A percentile compares a stretch with the other conserved stretches of the same genome.
phyloP scores from a whole-genome alignment of 2,329 filamentous ascomycete species.

The Penicillium sp. region DNA sequence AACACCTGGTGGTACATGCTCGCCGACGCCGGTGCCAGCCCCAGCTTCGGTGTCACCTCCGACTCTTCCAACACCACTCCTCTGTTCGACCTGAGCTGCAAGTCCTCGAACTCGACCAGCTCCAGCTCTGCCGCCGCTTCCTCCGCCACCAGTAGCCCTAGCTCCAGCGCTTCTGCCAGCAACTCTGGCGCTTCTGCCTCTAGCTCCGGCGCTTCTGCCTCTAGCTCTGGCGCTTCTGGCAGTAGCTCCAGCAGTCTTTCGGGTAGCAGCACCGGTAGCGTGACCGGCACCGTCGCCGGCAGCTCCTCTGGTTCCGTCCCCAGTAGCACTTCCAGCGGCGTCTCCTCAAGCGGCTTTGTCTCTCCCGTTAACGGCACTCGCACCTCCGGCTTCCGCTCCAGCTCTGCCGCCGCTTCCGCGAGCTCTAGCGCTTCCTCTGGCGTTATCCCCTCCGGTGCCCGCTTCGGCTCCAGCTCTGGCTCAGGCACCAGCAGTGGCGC shows the following conservation, averaged over 20 bases:
- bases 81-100: slow-evolving; percentile 36
- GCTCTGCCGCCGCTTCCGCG: slow-evolving; percentile 14
- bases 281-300: slow-evolving; percentile 7
- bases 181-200: neutral
- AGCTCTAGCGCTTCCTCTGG: slow-evolving; percentile 6
- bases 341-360: slow-evolving; percentile 4
- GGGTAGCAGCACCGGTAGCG: slow-evolving; percentile 5
- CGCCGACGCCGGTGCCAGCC: slow-evolving; percentile 34
- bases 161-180: neutral
- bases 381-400: slow-evolving; percentile 2
- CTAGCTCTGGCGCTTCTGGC: no score
- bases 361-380: slow-evolving; percentile 1
- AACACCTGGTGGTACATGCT: slow-evolving; percentile 45
- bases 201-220: neutral
- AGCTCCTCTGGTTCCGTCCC: neutral
- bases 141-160: neutral
- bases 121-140: slow-evolving; percentile 21
- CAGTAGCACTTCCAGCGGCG: neutral
- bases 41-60: slow-evolving; percentile 39
- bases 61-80: slow-evolving; percentile 34
- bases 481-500: slow-evolving; percentile 4
- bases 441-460: slow-evolving; percentile 1
- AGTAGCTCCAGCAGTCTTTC: slow-evolving; percentile 14
- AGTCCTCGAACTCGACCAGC: slow-evolving; percentile 14
- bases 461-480: slow-evolving; percentile 6